Conservation (phyloP, 139 green algal species). For the Auxenochlorella pyrenoidosa region DNA sequence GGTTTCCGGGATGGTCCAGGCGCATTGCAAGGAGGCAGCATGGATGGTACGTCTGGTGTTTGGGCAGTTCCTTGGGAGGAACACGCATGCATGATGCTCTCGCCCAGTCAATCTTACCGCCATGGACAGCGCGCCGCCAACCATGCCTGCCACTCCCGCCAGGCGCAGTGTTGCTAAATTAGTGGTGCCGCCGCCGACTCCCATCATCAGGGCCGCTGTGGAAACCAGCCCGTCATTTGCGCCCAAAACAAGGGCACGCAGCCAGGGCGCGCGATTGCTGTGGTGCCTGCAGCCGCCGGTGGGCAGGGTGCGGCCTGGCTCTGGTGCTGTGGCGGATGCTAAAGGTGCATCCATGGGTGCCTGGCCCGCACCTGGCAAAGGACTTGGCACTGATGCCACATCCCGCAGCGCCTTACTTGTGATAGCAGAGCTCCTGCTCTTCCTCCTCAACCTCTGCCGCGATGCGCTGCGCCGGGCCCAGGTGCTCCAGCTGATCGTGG, state of each 20-base stretch:
- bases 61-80: too few relatives aligned
- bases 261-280: constrained; percentile 60
- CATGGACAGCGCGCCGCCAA: constrained; percentile 69
- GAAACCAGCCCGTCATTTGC: constrained; percentile 79
- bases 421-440: constrained; percentile 29
- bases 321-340: too few relatives aligned
- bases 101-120: not conserved
- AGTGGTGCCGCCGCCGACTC: constrained; percentile 56
- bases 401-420: constrained; percentile 12
- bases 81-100: too few relatives aligned
- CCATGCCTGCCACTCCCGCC: constrained; percentile 72
- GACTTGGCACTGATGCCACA: too few relatives aligned
- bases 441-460: not conserved
- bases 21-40: too few relatives aligned
- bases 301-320: too few relatives aligned
- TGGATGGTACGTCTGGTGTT: too few relatives aligned
- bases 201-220: constrained; percentile 75
- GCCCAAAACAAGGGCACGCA: constrained; percentile 62
- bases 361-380: too few relatives aligned
- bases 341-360: too few relatives aligned
- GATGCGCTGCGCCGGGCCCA: not conserved
- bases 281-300: constrained; percentile 46
- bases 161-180: constrained; percentile 59
- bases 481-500: not conserved
- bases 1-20: too few relatives aligned